Evolutionary conservation across 148 eudicot genomes (phyloP), one percentile per base, ranked within the genome.

Genomic region (Mesembryanthemum crystallinum): DNA sequence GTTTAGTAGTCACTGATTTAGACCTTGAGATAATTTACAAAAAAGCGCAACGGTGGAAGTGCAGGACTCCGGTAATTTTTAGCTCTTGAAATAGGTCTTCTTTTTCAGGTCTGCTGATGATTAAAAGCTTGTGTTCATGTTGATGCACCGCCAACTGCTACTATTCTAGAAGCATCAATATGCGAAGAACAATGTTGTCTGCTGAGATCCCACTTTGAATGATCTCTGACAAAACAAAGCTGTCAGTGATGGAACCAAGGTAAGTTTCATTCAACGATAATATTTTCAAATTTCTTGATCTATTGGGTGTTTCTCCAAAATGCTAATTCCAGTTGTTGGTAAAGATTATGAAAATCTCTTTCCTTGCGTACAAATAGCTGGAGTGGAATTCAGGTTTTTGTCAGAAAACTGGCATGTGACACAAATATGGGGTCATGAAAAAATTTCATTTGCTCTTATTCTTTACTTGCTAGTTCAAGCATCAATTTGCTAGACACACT

Each of bases 331-430:
- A 9, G 32, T 7, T 73, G 20, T 39, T 25, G 51, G 37, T 73
- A 55, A 74, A 12, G 61, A 74, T 55, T 49, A 51, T 30, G 47
- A 17, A 33, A 75, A 43, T 12, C 71, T 65, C 51, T 57, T 64
- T 49, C 63, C 27, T 64, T 32, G 43, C n/a, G 15, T 32, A 32
- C 4, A 5, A 29, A 1, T 64, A 43, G 77, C 70, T 74, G 69
- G 68, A 64, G 49, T 55, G 13, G 29, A 57, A 57, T 62, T 52
- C n/a, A 32, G 30, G 30, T 71, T 33, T 71, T 33, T 33, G 64
- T 57, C 74, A 57, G 74, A 72, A 55, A 69, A 20, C 17, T 1
- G 35, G 63, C 71, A 64, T 75, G 35, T 64, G 71, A 51, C 33
- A 17, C 60, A 74, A 6, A 61, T 62, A 42, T 73, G 63, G 30